These are phyloP conservation scores for Cardamine chenopodiifolia DNA, from an alignment of 345 rosid species.

Conservation along the genomic window DNA sequence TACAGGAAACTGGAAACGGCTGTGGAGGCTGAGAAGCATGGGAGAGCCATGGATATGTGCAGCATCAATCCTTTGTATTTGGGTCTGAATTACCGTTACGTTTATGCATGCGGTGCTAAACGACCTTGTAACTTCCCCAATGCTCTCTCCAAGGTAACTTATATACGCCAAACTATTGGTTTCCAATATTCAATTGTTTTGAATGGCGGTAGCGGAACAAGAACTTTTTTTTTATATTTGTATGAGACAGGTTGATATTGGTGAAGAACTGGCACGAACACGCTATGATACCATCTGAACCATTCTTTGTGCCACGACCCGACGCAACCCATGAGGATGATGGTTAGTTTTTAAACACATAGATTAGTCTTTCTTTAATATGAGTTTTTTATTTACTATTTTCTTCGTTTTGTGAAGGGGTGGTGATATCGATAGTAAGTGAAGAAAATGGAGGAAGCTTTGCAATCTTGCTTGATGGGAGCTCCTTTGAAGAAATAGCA, in stretches of 20 bases:
- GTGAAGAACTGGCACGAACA: constrained; percentile 85
- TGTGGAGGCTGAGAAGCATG: constrained; percentile 85
- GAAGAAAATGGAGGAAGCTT: constrained; percentile 81
- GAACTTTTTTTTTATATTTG: not conserved
- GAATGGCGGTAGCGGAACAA: not conserved
- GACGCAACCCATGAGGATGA: constrained; percentile 89
- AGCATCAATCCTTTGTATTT: constrained; percentile 74
- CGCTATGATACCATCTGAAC: constrained; percentile 89
- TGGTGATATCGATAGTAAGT: constrained; percentile 81
- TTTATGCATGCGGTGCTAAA: constrained; percentile 91
- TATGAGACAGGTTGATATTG: constrained; percentile 67
- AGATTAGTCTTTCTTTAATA: not conserved
- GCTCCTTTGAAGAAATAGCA: constrained; percentile 84
- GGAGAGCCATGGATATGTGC: constrained; percentile 98
- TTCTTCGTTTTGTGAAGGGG: constrained; percentile 50
- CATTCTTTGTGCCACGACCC: constrained; percentile 85
- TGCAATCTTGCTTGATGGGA: constrained; percentile 78
- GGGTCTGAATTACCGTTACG: constrained; percentile 77
- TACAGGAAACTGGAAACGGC: constrained; percentile 75
- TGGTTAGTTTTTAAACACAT: constrained; percentile 52
- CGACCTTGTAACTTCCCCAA: constrained; percentile 98
- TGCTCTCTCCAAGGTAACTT: constrained; percentile 81
- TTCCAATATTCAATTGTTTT: not conserved
- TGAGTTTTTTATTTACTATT: too few species aligned
- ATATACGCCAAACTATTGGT: not conserved